A percentile compares a stretch with the other conserved stretches of the same genome.
phyloP scores from a whole-genome alignment of 2,329 filamentous ascomycete genomes.

The Penicillium vulpinum region DNA sequence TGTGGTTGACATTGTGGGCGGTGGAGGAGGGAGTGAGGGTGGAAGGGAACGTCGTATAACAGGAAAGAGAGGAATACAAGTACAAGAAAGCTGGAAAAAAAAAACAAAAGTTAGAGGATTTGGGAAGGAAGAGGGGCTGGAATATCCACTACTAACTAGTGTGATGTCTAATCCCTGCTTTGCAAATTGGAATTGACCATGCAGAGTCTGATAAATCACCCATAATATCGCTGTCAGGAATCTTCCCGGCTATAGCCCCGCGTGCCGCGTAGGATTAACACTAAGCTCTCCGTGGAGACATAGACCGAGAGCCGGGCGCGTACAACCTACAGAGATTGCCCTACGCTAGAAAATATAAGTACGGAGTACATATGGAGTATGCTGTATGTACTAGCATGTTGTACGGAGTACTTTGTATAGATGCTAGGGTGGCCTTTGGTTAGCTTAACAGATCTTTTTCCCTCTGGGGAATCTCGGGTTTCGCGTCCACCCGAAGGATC shows the following conservation, averaged over 20 bases:
- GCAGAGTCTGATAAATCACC: conserved; percentile 4
- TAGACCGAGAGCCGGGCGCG: background rate
- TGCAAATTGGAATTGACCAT: conserved; percentile 9
- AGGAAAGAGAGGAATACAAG: background rate
- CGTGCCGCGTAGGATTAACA: background rate
- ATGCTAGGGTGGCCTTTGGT: background rate
- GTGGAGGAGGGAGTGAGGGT: background rate
- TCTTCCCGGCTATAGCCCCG: conserved; percentile 2
- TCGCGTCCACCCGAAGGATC: background rate
- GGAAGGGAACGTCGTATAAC: background rate
- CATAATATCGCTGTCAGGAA: background rate
- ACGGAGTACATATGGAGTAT: background rate
- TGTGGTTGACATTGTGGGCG: conserved; percentile 21
- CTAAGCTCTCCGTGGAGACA: conserved; percentile 1
- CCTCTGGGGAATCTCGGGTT: background rate
- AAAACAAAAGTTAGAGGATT: conserved; percentile 2
- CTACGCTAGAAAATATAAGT: background rate
- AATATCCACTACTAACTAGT: conserved; percentile 20
- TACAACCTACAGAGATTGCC: background rate
- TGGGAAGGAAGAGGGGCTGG: conserved; percentile 19
- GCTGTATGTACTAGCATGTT: background rate
- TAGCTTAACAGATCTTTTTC: background rate
- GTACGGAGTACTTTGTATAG: background rate
- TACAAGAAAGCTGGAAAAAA: conserved; percentile 1
- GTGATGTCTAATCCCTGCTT: conserved; percentile 17